These are phyloP conservation scores for Fusarium coffeatum DNA, from an alignment of 2,329 filamentous ascomycete genomes.

Conservation along the genomic window DNA sequence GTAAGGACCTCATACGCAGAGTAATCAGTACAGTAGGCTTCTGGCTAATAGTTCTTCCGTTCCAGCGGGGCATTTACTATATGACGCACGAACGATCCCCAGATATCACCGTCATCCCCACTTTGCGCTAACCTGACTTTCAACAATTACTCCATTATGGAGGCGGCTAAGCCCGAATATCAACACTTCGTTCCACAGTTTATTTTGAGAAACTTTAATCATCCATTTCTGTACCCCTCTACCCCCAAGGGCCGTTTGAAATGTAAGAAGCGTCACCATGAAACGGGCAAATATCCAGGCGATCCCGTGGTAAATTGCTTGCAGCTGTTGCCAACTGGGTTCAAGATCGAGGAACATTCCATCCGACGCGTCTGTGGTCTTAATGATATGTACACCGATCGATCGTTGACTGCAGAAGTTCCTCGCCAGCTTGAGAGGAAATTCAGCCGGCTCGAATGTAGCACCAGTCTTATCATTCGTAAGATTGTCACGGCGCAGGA, in stretches of 20 bases:
- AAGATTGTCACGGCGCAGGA: not conserved
- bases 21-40: too few species aligned
- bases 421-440: rapidly evolving
- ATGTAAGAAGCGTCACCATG: not conserved
- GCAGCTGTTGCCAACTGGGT: not conserved
- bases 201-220: not conserved
- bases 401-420: rapidly evolving
- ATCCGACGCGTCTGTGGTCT: not conserved
- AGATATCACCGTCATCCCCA: not conserved
- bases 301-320: not conserved
- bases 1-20: too few species aligned
- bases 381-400: not conserved
- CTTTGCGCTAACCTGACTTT: not conserved
- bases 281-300: not conserved
- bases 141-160: not conserved
- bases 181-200: constrained; percentile 3
- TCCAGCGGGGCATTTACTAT: not conserved
- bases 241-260: not conserved
- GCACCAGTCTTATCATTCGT: not conserved
- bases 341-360: not conserved
- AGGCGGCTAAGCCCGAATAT: not conserved
- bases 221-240: not conserved
- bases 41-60: not conserved
- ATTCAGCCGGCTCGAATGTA: not conserved
- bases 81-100: not conserved